Evolutionary conservation across 306 rosid species (phyloP).

Genomic region (Vachellia pachyceras): DNA sequence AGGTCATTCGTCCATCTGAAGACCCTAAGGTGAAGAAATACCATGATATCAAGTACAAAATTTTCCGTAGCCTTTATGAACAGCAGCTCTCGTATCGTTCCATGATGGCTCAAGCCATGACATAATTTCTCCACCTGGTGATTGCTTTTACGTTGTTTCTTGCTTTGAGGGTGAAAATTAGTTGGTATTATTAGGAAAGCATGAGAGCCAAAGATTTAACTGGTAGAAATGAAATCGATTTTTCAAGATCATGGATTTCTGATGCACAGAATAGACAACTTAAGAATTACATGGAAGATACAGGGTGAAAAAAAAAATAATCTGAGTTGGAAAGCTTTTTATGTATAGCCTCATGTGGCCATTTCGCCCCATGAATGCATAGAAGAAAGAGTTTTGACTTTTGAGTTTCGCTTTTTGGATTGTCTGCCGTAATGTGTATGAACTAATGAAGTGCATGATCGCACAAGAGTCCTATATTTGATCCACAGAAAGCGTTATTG

Average conservation of each 20-base stretch:
- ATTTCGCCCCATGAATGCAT: neutral
- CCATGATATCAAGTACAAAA: conserved; percentile 84
- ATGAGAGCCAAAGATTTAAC: neutral
- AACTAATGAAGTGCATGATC: neutral
- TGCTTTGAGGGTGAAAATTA: conserved; percentile 26
- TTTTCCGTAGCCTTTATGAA: conserved; percentile 78
- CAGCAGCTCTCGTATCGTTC: conserved; percentile 83
- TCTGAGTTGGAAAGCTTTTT: conserved; percentile 12
- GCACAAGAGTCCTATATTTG: neutral
- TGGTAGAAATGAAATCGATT: neutral
- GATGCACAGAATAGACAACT: neutral
- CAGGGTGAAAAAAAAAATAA: neutral
- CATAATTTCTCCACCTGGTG: conserved; percentile 41
- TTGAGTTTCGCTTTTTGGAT: neutral
- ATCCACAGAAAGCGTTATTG: neutral
- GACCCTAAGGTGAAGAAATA: conserved; percentile 86
- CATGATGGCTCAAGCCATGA: conserved; percentile 74
- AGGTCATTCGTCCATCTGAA: conserved; percentile 85
- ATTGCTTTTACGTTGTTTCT: neutral
- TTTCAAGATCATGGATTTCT: conserved; percentile 18
- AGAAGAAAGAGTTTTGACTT: conserved; percentile 1
- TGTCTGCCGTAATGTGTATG: neutral
- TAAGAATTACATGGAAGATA: neutral
- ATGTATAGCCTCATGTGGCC: conserved; percentile 19
- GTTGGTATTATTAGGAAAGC: neutral